Evolutionary conservation across 2,329 filamentous ascomycete species (phyloP).

Genomic region (Penicillium oxalicum): DNA sequence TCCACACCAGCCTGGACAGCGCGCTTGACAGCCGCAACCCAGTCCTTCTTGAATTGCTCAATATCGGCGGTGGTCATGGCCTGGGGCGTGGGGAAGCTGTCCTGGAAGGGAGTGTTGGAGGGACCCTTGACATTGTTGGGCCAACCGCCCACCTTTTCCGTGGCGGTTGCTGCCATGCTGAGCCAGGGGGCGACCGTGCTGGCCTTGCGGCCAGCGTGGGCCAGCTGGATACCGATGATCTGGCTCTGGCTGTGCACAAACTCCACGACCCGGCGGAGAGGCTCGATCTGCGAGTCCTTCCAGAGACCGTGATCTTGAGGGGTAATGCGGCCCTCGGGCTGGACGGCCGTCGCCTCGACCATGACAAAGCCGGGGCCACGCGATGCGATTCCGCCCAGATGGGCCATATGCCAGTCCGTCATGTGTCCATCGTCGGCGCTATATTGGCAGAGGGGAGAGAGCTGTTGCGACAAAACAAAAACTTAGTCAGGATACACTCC

Average conservation of each 20-base stretch:
- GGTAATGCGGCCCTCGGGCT: constrained; percentile 72
- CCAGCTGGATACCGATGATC: constrained; percentile 73
- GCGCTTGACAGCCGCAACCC: constrained; percentile 52
- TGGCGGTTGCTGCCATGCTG: constrained; percentile 33
- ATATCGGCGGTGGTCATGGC: constrained; percentile 67
- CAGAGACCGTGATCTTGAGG: constrained; percentile 60
- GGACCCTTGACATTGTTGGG: constrained; percentile 52
- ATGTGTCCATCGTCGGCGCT: constrained; percentile 63
- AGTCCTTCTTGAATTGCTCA: constrained; percentile 56
- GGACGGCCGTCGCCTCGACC: constrained; percentile 72
- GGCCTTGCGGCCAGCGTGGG: constrained; percentile 66
- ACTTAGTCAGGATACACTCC: no score
- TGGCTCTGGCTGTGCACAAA: constrained; percentile 75
- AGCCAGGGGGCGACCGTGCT: constrained; percentile 51
- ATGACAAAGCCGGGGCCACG: constrained; percentile 69
- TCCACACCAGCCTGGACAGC: constrained; percentile 68
- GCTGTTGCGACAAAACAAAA: constrained; percentile 20
- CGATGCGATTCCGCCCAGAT: constrained; percentile 71
- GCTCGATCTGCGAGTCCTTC: constrained; percentile 74
- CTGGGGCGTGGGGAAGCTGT: constrained; percentile 56
- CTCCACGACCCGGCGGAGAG: constrained; percentile 61
- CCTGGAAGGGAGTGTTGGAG: constrained; percentile 56
- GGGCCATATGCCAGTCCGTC: constrained; percentile 75
- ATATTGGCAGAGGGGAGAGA: constrained; percentile 63
- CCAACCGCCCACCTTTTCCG: constrained; percentile 50